Percentiles rank a stretch among this genome's conserved stretches.
Evolutionary conservation across 2,329 filamentous ascomycete species (phyloP).

Genomic region (Exserohilum turcica): DNA sequence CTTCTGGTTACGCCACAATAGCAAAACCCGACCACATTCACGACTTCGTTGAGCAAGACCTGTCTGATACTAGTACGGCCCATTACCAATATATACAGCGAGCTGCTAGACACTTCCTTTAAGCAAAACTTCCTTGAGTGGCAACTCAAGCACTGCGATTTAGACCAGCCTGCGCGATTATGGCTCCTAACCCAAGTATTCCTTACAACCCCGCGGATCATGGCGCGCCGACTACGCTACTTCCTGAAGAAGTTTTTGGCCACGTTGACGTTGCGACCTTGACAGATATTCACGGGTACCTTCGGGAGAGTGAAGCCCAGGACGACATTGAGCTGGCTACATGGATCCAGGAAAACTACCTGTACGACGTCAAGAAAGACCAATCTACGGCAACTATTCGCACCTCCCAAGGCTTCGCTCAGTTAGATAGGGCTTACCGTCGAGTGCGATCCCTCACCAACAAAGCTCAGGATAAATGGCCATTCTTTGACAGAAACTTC

Average conservation of each 20-base stretch:
- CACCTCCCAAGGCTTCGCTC: conserved; percentile 27
- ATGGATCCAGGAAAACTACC: conserved; percentile 33
- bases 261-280: conserved; percentile 32
- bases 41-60: background rate
- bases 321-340: conserved; percentile 27
- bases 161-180: conserved; percentile 1
- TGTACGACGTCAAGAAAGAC: conserved; percentile 19
- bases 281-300: conserved; percentile 25
- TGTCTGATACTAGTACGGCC: background rate
- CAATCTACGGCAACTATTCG: conserved; percentile 18
- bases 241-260: conserved; percentile 26
- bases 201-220: conserved; percentile 6
- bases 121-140: background rate
- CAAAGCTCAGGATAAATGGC: conserved; percentile 41
- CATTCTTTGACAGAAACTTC: conserved; percentile 33
- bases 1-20: conserved; percentile 10
- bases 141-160: background rate
- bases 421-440: conserved; percentile 36
- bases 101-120: background rate
- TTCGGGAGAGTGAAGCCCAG: conserved; percentile 25
- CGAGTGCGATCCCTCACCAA: conserved; percentile 36
- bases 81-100: background rate
- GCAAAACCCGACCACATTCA: background rate
- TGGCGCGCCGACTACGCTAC: conserved; percentile 9
- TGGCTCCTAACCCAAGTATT: conserved; percentile 9